Base-by-base conservation (phyloP, 2,329 filamentous ascomycete genomes). In the Bipolaris oryzae region DNA sequence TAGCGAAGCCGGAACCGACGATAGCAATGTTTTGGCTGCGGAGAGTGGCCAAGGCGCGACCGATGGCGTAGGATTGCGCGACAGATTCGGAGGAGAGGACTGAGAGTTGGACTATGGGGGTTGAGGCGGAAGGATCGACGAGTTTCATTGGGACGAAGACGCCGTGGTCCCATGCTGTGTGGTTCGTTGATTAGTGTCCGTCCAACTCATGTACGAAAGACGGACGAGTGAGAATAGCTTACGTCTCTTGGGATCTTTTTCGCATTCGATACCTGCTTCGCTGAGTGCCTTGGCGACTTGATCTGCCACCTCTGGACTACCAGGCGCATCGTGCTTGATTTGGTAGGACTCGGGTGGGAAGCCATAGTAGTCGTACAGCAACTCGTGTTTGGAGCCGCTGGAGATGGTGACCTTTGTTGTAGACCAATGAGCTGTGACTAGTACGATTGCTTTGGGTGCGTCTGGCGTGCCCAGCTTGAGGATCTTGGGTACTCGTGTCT, bases 341-440 rank as follows among this genome's bases (percentile, higher is more conserved):
- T 76, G 57, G 68, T 87, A 88, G 0, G 81, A 67, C 70, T 84
- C 84, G 9, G 76, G 68, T 0, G 85, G 85, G 64, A 87, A 87
- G 16, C 83, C 83, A 64, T 79, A 80, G 73, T 87, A 88, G 67
- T 88, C 85, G 68, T 85, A 88, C 46, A 80, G 72, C 4, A 88
- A 74, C 2, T 74, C 66, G 53, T 82, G 85, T 21, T 75, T 77
- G 18, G 74, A 64, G 3, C 66, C 80, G 2, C 80, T 83, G 11
- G 82, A 84, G 55, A 88, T 81, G 39, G 78, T 80, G 1, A 84
- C 84, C 7, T 71, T 72, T 13, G 60, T 44, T 2, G 81, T 80
- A 2, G 78, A 79, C 85, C 84, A 87, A 74, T 87, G 84, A 3
- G 85, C 84, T 0, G 85, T 87, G 13, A 87, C 78, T 31, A 87